Percentiles rank a stretch among this genome's conserved stretches.
phyloP scores from a whole-genome alignment of 108 stramenopile species.

The Skeletonema potamos region DNA sequence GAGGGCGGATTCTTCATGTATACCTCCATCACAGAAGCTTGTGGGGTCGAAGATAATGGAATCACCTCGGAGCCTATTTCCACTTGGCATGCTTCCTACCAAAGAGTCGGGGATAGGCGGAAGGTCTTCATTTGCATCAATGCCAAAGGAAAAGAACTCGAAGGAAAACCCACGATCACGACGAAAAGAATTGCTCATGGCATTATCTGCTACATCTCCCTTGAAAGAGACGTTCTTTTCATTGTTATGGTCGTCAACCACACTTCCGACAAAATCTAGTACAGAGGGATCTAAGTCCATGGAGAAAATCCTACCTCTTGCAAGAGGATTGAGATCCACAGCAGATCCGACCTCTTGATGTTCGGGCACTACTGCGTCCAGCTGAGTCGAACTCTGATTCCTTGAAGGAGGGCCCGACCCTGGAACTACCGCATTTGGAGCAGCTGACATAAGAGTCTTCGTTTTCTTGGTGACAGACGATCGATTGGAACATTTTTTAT shows the following conservation, averaged over 20 bases:
- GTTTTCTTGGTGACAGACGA: slow-evolving; percentile 2
- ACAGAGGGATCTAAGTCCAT: slow-evolving; percentile 80
- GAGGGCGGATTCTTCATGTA: slow-evolving; percentile 82
- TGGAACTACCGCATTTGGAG: slow-evolving; percentile 2
- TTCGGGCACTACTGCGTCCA: not conserved
- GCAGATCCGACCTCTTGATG: not conserved
- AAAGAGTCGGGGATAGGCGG: slow-evolving; percentile 20
- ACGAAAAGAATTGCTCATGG: slow-evolving; percentile 15
- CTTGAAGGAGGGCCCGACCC: not conserved
- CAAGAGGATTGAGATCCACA: slow-evolving; percentile 1
- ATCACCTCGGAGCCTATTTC: slow-evolving; percentile 77
- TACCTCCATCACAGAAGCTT: slow-evolving; percentile 87
- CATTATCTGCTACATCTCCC: slow-evolving; percentile 5
- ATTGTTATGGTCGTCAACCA: slow-evolving; percentile 34
- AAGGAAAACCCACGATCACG: slow-evolving; percentile 83
- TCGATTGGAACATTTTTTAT: not conserved
- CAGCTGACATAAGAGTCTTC: slow-evolving; percentile 27
- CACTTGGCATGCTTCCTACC: not conserved
- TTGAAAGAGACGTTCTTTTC: slow-evolving; percentile 27
- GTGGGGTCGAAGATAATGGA: slow-evolving; percentile 90
- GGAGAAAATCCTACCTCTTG: slow-evolving; percentile 65
- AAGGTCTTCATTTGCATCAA: slow-evolving; percentile 67
- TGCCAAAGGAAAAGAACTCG: slow-evolving; percentile 86
- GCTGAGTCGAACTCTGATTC: not conserved
- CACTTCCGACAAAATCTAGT: slow-evolving; percentile 66